Evolutionary conservation across 1,284 basidiomycete genomes (phyloP).

Genomic region (Schizophyllum amplum): DNA sequence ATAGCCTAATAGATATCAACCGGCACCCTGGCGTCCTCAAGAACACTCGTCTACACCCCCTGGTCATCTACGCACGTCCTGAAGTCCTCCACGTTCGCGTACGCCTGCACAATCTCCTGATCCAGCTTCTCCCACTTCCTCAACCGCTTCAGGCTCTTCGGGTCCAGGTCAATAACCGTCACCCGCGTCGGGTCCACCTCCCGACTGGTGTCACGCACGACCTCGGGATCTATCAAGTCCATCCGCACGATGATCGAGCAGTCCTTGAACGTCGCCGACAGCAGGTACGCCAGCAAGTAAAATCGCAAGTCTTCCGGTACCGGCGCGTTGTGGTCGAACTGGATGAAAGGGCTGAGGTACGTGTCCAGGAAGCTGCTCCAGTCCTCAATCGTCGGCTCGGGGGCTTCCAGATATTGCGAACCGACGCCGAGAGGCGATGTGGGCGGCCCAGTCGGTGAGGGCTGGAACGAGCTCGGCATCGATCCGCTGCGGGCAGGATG

Average conservation of each 20-base stretch:
- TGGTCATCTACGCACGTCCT: slow-evolving; percentile 38
- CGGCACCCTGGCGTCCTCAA: no score
- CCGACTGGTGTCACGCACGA: slow-evolving; percentile 9
- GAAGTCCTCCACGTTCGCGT: slow-evolving; percentile 22
- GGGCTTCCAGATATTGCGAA: slow-evolving; percentile 19
- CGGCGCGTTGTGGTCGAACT: slow-evolving; percentile 29
- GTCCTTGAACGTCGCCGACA: slow-evolving; percentile 95
- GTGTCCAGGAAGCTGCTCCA: slow-evolving; percentile 50
- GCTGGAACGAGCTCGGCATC: neutral
- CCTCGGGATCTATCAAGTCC: slow-evolving; percentile 23
- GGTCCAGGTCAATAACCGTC: slow-evolving; percentile 81
- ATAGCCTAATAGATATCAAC: no score
- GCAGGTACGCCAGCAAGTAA: slow-evolving; percentile 66
- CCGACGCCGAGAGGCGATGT: slow-evolving; percentile 22
- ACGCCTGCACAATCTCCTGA: slow-evolving; percentile 51
- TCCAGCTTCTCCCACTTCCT: slow-evolving; percentile 72
- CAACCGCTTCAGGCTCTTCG: slow-evolving; percentile 67
- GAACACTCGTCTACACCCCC: neutral
- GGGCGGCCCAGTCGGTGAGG: neutral
- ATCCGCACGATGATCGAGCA: slow-evolving; percentile 79
- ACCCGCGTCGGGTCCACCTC: slow-evolving; percentile 30
- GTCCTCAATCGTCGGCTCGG: slow-evolving; percentile 47
- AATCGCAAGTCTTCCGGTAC: slow-evolving; percentile 41
- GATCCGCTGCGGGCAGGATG: neutral
- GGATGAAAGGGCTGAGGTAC: slow-evolving; percentile 32